Conservation (phyloP, 2,329 filamentous ascomycete genomes). For the Penicillium digitatum region DNA sequence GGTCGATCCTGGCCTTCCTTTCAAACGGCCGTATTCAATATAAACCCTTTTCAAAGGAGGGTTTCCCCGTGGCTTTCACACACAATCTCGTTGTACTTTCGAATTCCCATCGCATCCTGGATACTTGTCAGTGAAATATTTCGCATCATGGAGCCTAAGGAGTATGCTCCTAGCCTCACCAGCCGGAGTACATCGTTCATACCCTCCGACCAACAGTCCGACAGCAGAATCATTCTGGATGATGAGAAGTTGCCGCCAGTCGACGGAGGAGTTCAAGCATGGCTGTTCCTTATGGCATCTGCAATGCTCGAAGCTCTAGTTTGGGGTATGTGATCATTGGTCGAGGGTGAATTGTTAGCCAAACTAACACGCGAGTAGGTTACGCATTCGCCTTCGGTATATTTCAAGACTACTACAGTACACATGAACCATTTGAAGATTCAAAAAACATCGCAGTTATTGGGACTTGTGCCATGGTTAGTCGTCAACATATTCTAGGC, state of each 20-base stretch:
- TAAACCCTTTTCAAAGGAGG: constrained; percentile 1
- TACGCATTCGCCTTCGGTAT: constrained; percentile 67
- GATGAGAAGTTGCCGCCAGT: constrained; percentile 12
- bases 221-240: background rate
- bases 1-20: background rate
- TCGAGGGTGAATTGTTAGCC: background rate
- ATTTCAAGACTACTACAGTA: constrained; percentile 66
- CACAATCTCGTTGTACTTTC: background rate
- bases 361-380: constrained; percentile 42
- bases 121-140: background rate
- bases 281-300: constrained; percentile 22
- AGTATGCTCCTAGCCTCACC: constrained; percentile 7
- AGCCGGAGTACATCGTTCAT: constrained; percentile 3
- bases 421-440: constrained; percentile 53
- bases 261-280: constrained; percentile 21
- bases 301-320: constrained; percentile 22
- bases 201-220: constrained; percentile 6
- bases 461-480: constrained; percentile 59
- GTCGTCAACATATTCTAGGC: background rate
- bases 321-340: constrained; percentile 16
- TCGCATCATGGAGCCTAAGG: constrained; percentile 3
- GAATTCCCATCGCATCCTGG: background rate
- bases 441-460: constrained; percentile 56
- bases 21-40: background rate
- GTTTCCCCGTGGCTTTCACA: background rate